phyloP scores from a whole-genome alignment of 257 asterid genomes.

The Salvia rosmarinus region DNA sequence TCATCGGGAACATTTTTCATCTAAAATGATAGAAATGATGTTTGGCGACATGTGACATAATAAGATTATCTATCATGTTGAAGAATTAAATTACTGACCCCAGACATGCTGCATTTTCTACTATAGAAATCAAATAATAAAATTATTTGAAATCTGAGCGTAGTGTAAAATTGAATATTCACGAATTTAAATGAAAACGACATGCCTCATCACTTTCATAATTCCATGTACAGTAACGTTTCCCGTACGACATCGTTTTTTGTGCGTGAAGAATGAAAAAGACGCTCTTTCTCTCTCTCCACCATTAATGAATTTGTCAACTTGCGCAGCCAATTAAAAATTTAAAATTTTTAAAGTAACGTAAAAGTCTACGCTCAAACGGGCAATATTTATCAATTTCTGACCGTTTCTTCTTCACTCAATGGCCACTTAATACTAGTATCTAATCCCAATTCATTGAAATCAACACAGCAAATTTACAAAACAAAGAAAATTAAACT shows the following conservation, averaged over 20 bases:
- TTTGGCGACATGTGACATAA: neutral
- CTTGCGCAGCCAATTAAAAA: conserved; percentile 30
- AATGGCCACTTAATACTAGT: neutral
- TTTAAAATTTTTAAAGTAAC: conserved; percentile 29
- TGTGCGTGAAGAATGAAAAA: neutral
- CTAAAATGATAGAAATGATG: no score
- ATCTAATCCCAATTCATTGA: neutral
- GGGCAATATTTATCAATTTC: neutral
- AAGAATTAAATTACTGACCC: no score
- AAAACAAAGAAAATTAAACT: neutral
- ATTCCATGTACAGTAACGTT: neutral
- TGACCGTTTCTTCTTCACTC: conserved; percentile 16
- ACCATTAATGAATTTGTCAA: conserved; percentile 15
- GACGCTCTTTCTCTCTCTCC: neutral
- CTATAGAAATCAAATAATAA: neutral
- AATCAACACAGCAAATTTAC: neutral
- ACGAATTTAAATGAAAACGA: neutral
- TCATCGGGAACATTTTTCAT: no score
- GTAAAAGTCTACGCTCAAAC: conserved; percentile 20
- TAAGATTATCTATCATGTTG: neutral
- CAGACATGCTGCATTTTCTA: no score
- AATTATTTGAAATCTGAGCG: neutral
- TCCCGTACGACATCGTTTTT: neutral
- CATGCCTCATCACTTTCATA: neutral
- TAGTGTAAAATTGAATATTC: neutral